Evolutionary conservation across 306 rosid species (phyloP).

Genomic region (Glycine soja): DNA sequence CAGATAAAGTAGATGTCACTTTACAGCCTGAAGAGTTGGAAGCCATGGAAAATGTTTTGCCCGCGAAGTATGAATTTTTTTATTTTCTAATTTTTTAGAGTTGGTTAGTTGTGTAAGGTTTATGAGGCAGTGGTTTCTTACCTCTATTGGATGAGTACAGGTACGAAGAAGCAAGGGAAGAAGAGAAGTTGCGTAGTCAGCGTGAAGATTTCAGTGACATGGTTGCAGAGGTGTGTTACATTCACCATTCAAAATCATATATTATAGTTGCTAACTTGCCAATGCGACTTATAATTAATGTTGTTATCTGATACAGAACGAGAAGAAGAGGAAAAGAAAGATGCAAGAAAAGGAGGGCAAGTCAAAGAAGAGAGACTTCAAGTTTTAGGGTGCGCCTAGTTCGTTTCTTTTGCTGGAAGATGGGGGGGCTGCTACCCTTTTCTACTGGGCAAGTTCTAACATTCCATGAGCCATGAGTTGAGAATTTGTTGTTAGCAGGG

Average conservation of each 20-base stretch:
- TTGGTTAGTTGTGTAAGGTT: neutral
- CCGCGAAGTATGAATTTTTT: constrained; percentile 68
- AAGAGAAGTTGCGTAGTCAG: constrained; percentile 94
- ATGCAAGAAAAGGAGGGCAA: constrained; percentile 98
- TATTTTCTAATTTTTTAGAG: neutral
- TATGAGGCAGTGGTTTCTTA: constrained; percentile 27
- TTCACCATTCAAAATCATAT: constrained; percentile 10
- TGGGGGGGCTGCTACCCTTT: neutral
- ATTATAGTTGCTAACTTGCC: neutral
- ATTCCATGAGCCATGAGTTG: neutral
- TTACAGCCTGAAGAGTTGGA: constrained; percentile 95
- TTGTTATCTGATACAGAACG: constrained; percentile 70
- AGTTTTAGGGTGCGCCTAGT: constrained; percentile 64
- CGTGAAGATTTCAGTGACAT: constrained; percentile 98
- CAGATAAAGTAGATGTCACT: constrained; percentile 95
- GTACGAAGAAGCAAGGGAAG: constrained; percentile 98
- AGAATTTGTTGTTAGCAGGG: constrained; percentile 33
- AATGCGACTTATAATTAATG: constrained; percentile 19
- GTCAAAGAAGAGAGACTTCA: constrained; percentile 93
- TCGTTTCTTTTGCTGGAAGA: constrained; percentile 28
- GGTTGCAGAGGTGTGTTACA: constrained; percentile 88
- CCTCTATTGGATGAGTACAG: constrained; percentile 53
- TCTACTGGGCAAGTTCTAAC: too few relatives aligned
- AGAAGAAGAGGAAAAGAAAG: constrained; percentile 93
- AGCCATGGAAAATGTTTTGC: constrained; percentile 90